Evolutionary conservation across 345 rosid genomes (phyloP), one percentile per base, ranked within the genome.

Genomic region (Acer saccharum): DNA sequence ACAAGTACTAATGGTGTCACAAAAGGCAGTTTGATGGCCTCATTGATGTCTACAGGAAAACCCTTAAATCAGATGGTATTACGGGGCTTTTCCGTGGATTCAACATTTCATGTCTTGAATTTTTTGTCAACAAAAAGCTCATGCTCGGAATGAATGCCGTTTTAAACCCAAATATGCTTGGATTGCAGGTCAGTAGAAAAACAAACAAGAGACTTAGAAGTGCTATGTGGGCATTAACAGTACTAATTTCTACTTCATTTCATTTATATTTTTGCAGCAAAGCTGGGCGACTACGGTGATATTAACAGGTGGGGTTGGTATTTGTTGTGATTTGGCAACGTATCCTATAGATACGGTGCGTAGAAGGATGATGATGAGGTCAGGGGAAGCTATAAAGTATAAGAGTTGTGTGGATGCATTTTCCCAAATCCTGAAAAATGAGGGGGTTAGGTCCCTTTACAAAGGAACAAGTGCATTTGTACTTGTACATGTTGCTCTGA

Each of bases 311-410:
- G 6, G 39, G 39, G 4, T 35, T 35, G 39, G 6, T 35, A 35
- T 35, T 35, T 35, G 39, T 35, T 80, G 79, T 78, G 81, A 76
- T 35, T 41, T 84, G 75, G 78, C 75, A 8, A 52, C 80, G 1
- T 81, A 84, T 44, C 86, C 84, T 3, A 62, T 84, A 16, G 82
- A 84, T 62, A 84, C 78, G 0, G 73, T 81, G 23, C 69, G 67
- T 4, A 43, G 76, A 72, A 80, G 86, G 64, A 78, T 81, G 86
- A 81, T 84, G 86, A 81, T 84, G 86, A 84, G 80, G 1, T 80
- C 84, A 23, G 84, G 87, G 17, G 87, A 84, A 79, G 82, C 81
- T 25, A 74, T 76, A n/a, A 81, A 76, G 72, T 81, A 81, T 55
- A 81, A 81, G 74, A 79, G 74, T 63, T 78, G 83, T 1, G 11